A percentile compares a stretch with the other conserved stretches of the same genome.
phyloP scores from a whole-genome alignment of 179 eudicot species.

The Drosera spatulata region DNA sequence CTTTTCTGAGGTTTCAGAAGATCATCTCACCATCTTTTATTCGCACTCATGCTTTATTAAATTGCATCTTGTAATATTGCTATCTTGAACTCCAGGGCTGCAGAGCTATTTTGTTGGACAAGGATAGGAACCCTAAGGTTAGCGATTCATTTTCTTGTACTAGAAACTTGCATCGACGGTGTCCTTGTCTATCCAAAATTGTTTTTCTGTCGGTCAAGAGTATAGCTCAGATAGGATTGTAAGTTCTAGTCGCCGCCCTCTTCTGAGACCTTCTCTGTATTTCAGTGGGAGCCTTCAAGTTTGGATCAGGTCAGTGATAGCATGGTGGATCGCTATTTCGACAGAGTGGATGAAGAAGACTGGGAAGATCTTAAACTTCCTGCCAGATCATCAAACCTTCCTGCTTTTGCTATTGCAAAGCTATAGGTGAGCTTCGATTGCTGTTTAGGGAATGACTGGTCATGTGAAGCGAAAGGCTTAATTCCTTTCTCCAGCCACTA shows the following conservation, averaged over 20 bases:
- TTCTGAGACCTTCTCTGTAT: not conserved
- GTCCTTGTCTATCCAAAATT: too few species aligned
- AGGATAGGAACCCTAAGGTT: constrained; percentile 85
- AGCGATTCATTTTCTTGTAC: not conserved
- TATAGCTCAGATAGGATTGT: too few species aligned
- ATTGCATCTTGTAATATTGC: constrained; percentile 4
- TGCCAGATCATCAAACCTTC: constrained; percentile 28
- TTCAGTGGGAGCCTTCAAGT: constrained; percentile 72
- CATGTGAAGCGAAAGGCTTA: too few species aligned
- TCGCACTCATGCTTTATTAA: not conserved
- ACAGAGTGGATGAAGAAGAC: constrained; percentile 33
- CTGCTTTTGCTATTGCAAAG: constrained; percentile 52
- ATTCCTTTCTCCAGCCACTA: too few species aligned
- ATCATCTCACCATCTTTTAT: not conserved
- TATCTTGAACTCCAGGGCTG: constrained; percentile 50
- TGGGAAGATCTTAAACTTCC: constrained; percentile 66
- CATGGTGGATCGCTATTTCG: constrained; percentile 60
- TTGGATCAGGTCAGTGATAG: constrained; percentile 44
- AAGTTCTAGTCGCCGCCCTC: too few species aligned
- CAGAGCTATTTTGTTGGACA: constrained; percentile 76
- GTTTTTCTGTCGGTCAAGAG: not conserved
- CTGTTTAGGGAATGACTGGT: too few species aligned
- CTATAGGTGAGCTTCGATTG: constrained; percentile 21
- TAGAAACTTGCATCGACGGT: too few species aligned
- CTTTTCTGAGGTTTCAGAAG: constrained; percentile 46